phyloP scores from a whole-genome alignment of 345 rosid species.

The thale cress (Arabidopsis thaliana) region TAIR10.1 NC_003074.8:6395501-6396000 shows the following conservation, averaged over 20 bases:
- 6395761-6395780: neutral
- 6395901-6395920: neutral
- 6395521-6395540: neutral
- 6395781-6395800: neutral
- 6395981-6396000: constrained; percentile 7
- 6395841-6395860: neutral
- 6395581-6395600: neutral
- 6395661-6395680: neutral
- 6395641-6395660: constrained; percentile 18
- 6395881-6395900: constrained; percentile 23
- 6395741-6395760: neutral
- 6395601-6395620: neutral
- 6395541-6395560: constrained; percentile 8
- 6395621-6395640: neutral
- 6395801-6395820: neutral
- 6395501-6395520: neutral
- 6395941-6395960: constrained; percentile 3
- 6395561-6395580: constrained; percentile 2
- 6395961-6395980: constrained; percentile 18
- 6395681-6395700: neutral
- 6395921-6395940: neutral
- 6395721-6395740: constrained; percentile 16
- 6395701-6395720: constrained; percentile 3
- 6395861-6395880: constrained; percentile 9
- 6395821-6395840: neutral